phyloP scores from a whole-genome alignment of 2,329 filamentous ascomycete genomes.

The Paracoccidioides brasiliensis region DNA sequence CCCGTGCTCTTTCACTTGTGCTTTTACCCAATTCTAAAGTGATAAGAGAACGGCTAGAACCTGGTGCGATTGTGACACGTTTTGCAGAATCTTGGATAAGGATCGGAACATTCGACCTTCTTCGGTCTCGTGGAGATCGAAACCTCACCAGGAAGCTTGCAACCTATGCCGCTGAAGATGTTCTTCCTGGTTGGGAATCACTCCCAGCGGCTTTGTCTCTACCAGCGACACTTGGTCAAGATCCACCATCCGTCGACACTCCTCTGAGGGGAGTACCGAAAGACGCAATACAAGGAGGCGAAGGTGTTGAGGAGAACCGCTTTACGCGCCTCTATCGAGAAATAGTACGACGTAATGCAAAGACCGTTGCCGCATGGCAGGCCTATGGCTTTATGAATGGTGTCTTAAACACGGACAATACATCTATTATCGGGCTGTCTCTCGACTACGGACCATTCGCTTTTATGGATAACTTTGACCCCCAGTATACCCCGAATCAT shows the following conservation, averaged over 20 bases:
- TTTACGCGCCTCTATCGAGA: slow-evolving; percentile 81
- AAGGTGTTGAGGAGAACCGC: slow-evolving; percentile 63
- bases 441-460: slow-evolving; percentile 96
- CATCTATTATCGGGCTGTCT: slow-evolving; percentile 73
- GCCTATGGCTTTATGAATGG: slow-evolving; percentile 99
- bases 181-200: slow-evolving; percentile 77
- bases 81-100: slow-evolving; percentile 88
- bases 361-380: slow-evolving; percentile 86
- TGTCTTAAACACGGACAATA: slow-evolving; percentile 96
- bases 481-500: slow-evolving; percentile 88
- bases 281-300: slow-evolving; percentile 52
- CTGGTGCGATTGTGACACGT: slow-evolving; percentile 80
- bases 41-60: slow-evolving; percentile 65
- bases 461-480: slow-evolving; percentile 95
- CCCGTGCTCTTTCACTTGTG: slow-evolving; percentile 71
- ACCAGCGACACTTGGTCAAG: slow-evolving; percentile 29
- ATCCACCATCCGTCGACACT: slow-evolving; percentile 26
- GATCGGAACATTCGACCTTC: slow-evolving; percentile 92
- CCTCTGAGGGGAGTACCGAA: slow-evolving; percentile 42
- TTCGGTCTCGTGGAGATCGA: slow-evolving; percentile 68
- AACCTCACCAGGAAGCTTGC: slow-evolving; percentile 59
- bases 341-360: slow-evolving; percentile 71
- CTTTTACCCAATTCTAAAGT: slow-evolving; percentile 62
- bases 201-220: slow-evolving; percentile 47
- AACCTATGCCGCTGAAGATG: slow-evolving; percentile 74